Evolutionary conservation across 1,284 basidiomycete genomes (phyloP).

Genomic region (Phellinidium pouzarii): DNA sequence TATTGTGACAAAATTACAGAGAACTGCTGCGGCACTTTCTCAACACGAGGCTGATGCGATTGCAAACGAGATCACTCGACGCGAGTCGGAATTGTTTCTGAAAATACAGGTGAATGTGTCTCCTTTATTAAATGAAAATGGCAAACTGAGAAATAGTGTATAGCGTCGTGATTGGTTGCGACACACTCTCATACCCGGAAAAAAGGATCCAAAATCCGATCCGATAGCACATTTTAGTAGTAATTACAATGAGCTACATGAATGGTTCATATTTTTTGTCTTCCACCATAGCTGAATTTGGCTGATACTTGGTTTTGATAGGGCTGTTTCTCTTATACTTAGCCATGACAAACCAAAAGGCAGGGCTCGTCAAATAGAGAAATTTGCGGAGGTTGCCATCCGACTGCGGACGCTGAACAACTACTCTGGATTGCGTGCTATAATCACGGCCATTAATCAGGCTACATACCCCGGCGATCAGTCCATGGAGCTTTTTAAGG

Average conservation of each 20-base stretch:
- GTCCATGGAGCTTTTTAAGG: slow-evolving; percentile 61
- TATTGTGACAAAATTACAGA: slow-evolving; percentile 7
- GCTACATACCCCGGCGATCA: slow-evolving; percentile 64
- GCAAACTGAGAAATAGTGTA: slow-evolving; percentile 8
- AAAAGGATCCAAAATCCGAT: slow-evolving; percentile 55
- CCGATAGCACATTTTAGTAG: slow-evolving; percentile 62
- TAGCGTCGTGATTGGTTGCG: slow-evolving; percentile 78
- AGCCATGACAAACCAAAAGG: slow-evolving; percentile 65
- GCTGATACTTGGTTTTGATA: slow-evolving; percentile 24
- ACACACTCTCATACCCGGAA: slow-evolving; percentile 60
- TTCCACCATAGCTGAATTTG: not conserved
- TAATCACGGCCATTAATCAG: slow-evolving; percentile 78
- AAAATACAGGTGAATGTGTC: slow-evolving; percentile 53
- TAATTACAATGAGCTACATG: slow-evolving; percentile 68
- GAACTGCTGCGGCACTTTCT: slow-evolving; percentile 1
- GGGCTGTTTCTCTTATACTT: slow-evolving; percentile 73
- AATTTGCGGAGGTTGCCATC: slow-evolving; percentile 69
- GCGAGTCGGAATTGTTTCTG: slow-evolving; percentile 57
- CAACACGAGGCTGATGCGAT: slow-evolving; percentile 49
- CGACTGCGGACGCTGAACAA: slow-evolving; percentile 65
- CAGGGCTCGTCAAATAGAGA: slow-evolving; percentile 68
- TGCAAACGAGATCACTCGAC: slow-evolving; percentile 71
- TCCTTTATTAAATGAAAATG: slow-evolving; percentile 11
- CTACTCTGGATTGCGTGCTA: slow-evolving; percentile 73
- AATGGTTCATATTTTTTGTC: slow-evolving; percentile 46